phyloP scores from a whole-genome alignment of 1,139 yeast species.

The Meyerozyma athensensis region DNA sequence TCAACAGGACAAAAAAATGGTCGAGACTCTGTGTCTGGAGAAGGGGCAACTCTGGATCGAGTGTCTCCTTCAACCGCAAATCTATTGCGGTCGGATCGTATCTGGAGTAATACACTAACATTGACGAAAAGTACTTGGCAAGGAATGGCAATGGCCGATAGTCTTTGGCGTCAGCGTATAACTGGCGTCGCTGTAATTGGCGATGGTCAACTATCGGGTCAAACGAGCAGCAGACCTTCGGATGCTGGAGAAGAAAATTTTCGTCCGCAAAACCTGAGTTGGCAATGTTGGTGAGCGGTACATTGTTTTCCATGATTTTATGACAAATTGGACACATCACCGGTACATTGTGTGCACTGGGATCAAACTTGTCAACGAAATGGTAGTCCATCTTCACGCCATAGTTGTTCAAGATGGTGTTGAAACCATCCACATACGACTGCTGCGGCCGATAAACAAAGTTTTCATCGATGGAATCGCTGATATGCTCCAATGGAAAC shows the following conservation, averaged over 20 bases:
- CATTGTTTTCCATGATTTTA: conserved; percentile 8
- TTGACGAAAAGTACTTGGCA: conserved; percentile 10
- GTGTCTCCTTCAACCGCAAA: neutral
- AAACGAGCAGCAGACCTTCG: conserved; percentile 6
- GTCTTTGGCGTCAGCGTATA: conserved; percentile 17
- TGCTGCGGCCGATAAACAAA: conserved; percentile 15
- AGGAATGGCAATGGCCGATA: conserved; percentile 14
- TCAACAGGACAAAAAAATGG: neutral
- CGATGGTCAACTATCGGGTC: conserved; percentile 13
- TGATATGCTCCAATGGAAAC: conserved; percentile 22
- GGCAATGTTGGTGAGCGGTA: conserved; percentile 14
- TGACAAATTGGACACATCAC: conserved; percentile 20
- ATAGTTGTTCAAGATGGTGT: neutral
- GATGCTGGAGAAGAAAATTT: conserved; percentile 9
- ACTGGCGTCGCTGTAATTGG: conserved; percentile 18
- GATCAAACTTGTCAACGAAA: conserved; percentile 1
- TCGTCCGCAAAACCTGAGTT: conserved; percentile 22
- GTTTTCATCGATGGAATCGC: conserved; percentile 17
- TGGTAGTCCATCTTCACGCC: conserved; percentile 4
- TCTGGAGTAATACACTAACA: neutral
- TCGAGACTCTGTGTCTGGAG: neutral
- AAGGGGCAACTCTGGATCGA: neutral
- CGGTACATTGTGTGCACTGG: neutral
- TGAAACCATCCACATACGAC: neutral
- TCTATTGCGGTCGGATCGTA: neutral